These are phyloP conservation scores for Suhomyces sp. DNA, from an alignment of 805 yeast species.

Conservation along the genomic window DNA sequence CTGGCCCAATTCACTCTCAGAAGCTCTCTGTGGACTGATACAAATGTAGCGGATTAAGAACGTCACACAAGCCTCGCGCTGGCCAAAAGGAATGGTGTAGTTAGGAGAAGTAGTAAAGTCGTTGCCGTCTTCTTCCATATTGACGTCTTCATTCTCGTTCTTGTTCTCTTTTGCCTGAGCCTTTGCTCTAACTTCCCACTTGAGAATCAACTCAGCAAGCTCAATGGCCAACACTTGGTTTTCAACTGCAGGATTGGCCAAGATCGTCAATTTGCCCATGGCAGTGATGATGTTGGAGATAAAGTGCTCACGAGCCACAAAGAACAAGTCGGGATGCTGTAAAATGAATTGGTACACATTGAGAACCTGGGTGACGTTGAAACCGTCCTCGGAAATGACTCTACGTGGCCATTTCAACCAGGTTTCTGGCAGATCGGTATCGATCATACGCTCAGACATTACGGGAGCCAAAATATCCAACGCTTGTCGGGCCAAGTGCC, in stretches of 20 bases:
- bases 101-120: constrained; percentile 48
- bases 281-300: constrained; percentile 86
- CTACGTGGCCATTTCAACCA: constrained; percentile 97
- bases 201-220: constrained; percentile 76
- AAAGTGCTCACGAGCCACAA: constrained; percentile 82
- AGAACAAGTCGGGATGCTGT: constrained; percentile 80
- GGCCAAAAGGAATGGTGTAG: constrained; percentile 68
- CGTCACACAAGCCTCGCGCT: constrained; percentile 86
- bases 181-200: constrained; percentile 71
- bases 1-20: constrained; percentile 79
- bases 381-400: constrained; percentile 86
- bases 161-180: constrained; percentile 10
- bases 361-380: constrained; percentile 78
- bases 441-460: constrained; percentile 61
- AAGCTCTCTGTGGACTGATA: constrained; percentile 76
- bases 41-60: constrained; percentile 86
- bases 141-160: constrained; percentile 15
- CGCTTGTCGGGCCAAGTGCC: constrained; percentile 81
- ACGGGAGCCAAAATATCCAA: constrained; percentile 87
- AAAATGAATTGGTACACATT: constrained; percentile 87
- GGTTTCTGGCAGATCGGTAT: constrained; percentile 47
- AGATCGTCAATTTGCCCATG: constrained; percentile 82
- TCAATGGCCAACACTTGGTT: constrained; percentile 86
- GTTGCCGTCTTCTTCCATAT: constrained; percentile 15
- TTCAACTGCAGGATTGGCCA: constrained; percentile 74